These are phyloP conservation scores for Metschnikowia baotianmanensis DNA, from an alignment of 805 yeast genomes.

Conservation along the genomic window DNA sequence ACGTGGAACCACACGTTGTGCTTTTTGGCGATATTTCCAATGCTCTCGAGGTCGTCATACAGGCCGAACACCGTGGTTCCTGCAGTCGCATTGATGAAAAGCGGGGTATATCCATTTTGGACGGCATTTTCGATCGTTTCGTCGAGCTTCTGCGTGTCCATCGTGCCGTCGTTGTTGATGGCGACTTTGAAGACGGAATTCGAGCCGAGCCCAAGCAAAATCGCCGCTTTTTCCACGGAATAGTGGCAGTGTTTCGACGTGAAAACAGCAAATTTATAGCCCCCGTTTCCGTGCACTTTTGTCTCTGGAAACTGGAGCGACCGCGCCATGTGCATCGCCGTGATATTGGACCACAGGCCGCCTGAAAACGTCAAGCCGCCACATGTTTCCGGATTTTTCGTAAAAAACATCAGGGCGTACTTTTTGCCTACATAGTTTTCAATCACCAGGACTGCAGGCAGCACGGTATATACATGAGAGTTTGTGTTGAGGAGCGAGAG, in stretches of 20 bases:
- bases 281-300: slow-evolving; percentile 53
- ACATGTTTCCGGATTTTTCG: slow-evolving; percentile 42
- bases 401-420: slow-evolving; percentile 65
- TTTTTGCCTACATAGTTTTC: slow-evolving; percentile 66
- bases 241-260: slow-evolving; percentile 75
- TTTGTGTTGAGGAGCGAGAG: slow-evolving; percentile 74
- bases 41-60: slow-evolving; percentile 62
- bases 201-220: slow-evolving; percentile 69
- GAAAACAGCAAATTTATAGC: slow-evolving; percentile 61
- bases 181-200: slow-evolving; percentile 59
- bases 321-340: slow-evolving; percentile 77
- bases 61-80: slow-evolving; percentile 90
- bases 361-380: slow-evolving; percentile 88
- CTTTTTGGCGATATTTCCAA: slow-evolving; percentile 53
- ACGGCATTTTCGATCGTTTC: slow-evolving; percentile 42
- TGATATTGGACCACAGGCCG: slow-evolving; percentile 83
- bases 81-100: slow-evolving; percentile 79
- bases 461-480: slow-evolving; percentile 81
- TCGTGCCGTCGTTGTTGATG: slow-evolving; percentile 53
- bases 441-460: slow-evolving; percentile 74
- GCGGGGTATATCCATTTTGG: slow-evolving; percentile 61
- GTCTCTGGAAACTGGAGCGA: slow-evolving; percentile 66
- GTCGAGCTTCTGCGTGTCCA: slow-evolving; percentile 51
- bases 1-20: slow-evolving; percentile 74
- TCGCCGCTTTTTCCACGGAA: slow-evolving; percentile 79